These are phyloP conservation scores for Podospora appendiculata DNA, from an alignment of 495 filamentous ascomycete genomes.

Conservation along the genomic window DNA sequence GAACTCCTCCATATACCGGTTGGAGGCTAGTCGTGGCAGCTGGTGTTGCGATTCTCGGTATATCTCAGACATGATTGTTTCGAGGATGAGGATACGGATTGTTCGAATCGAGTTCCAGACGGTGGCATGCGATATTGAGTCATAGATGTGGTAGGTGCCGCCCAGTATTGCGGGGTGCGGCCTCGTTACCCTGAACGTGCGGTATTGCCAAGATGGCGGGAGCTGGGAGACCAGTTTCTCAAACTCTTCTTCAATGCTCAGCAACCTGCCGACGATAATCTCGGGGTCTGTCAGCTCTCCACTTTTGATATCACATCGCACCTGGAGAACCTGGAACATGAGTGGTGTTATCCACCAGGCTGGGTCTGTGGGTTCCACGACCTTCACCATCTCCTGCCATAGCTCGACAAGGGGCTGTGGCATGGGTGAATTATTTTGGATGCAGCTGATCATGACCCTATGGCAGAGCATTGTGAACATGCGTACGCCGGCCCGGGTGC, in stretches of 20 bases:
- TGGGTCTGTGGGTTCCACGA: slow-evolving; percentile 15
- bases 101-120: slow-evolving; percentile 51
- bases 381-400: slow-evolving; percentile 22
- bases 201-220: slow-evolving; percentile 30
- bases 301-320: slow-evolving; percentile 33
- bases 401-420: slow-evolving; percentile 28
- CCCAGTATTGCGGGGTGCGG: slow-evolving; percentile 36
- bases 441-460: slow-evolving; percentile 33
- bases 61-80: slow-evolving; percentile 38
- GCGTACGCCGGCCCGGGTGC: slow-evolving; percentile 43
- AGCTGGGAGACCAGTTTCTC: slow-evolving; percentile 34
- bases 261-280: slow-evolving; percentile 37
- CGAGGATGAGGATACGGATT: slow-evolving; percentile 49
- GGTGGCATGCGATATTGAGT: slow-evolving; percentile 41
- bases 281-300: slow-evolving; percentile 29
- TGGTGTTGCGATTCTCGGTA: slow-evolving; percentile 11
- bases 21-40: slow-evolving; percentile 3
- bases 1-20: slow-evolving; percentile 15
- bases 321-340: slow-evolving; percentile 38
- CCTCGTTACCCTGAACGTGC: slow-evolving; percentile 21
- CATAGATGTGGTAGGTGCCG: slow-evolving; percentile 48
- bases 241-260: slow-evolving; percentile 45
- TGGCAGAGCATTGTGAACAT: slow-evolving; percentile 52
- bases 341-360: slow-evolving; percentile 20
- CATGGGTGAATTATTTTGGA: slow-evolving; percentile 29